Evolutionary conservation across 2,329 filamentous ascomycete genomes (phyloP).

Genomic region (Emergomyces orientalis): DNA sequence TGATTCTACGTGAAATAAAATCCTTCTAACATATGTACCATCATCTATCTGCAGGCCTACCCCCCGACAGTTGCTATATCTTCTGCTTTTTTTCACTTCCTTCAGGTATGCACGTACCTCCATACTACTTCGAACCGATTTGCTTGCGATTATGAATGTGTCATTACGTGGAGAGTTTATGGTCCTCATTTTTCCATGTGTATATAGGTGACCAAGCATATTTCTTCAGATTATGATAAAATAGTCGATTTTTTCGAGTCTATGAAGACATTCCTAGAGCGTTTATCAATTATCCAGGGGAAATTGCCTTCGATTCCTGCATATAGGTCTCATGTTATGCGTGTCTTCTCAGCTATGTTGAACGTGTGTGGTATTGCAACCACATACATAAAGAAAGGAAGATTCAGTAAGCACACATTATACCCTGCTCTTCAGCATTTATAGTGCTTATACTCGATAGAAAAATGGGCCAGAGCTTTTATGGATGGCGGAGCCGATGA

Average conservation of each 20-base stretch:
- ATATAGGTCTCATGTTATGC: constrained; percentile 1
- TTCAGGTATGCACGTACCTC: neutral
- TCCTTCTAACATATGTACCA: neutral
- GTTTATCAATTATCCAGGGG: neutral
- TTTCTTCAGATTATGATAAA: constrained; percentile 1
- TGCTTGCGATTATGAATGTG: neutral
- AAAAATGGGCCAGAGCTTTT: neutral
- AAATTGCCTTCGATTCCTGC: constrained; percentile 2
- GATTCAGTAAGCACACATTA: neutral
- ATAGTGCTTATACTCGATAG: neutral
- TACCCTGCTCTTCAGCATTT: neutral
- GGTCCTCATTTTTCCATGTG: neutral
- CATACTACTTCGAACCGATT: neutral
- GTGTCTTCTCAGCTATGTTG: neutral
- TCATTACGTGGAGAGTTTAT: neutral
- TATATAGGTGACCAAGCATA: neutral
- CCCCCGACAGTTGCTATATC: neutral
- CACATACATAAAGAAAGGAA: neutral
- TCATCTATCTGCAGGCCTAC: neutral
- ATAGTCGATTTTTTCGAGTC: constrained; percentile 1
- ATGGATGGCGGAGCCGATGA: neutral
- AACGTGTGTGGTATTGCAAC: neutral
- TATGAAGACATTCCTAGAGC: neutral
- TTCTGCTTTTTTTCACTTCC: neutral
- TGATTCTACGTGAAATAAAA: neutral